phyloP scores from a whole-genome alignment of 2,329 filamentous ascomycete genomes.

The Diaporthe citriasiana region DNA sequence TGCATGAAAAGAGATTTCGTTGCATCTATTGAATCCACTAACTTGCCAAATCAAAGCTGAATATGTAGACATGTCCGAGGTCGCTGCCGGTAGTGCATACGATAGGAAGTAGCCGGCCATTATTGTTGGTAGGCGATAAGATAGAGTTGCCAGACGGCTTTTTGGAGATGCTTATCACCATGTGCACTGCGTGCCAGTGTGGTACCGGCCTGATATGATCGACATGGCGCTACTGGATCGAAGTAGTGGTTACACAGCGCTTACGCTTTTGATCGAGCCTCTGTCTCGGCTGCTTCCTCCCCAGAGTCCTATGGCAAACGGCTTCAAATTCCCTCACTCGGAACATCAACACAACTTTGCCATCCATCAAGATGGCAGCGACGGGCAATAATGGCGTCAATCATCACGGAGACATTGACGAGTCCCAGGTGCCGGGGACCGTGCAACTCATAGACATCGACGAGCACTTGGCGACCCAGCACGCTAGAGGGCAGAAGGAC shows the following conservation, averaged over 20 bases:
- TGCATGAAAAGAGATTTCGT: no score
- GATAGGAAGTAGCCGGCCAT: neutral
- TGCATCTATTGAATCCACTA: no score
- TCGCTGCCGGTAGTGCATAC: neutral
- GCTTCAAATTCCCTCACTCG: neutral
- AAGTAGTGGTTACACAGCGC: conserved; percentile 7
- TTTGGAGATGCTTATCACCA: conserved; percentile 10
- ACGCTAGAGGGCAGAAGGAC: conserved; percentile 49
- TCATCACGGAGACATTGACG: conserved; percentile 41
- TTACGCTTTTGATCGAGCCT: neutral
- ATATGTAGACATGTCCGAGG: no score
- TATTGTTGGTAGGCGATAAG: conserved; percentile 16
- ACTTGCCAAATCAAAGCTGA: no score
- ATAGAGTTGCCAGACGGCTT: conserved; percentile 32
- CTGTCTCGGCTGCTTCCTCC: neutral
- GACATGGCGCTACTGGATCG: conserved; percentile 1
- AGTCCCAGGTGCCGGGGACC: conserved; percentile 50
- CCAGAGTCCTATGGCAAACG: neutral
- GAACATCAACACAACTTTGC: neutral
- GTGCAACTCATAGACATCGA: conserved; percentile 52
- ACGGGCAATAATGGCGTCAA: conserved; percentile 13
- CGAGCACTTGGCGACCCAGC: conserved; percentile 47
- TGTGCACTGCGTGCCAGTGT: conserved; percentile 3
- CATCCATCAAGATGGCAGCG: conserved; percentile 15
- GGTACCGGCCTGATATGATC: conserved; percentile 8